These are phyloP conservation scores for Emmonsia crescens DNA, from an alignment of 2,329 filamentous ascomycete species.

Conservation along the genomic window DNA sequence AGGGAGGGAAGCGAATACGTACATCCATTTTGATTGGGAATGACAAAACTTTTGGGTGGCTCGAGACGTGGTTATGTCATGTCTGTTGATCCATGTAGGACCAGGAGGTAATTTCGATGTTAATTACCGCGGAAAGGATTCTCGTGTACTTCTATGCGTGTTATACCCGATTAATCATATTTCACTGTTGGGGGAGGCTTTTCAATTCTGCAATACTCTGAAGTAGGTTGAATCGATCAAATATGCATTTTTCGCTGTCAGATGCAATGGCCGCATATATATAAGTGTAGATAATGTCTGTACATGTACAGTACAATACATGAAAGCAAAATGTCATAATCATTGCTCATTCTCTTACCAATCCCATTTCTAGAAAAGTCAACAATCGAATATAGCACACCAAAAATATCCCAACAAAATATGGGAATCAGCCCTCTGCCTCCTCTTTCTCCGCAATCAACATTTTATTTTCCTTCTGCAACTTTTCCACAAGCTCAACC, in stretches of 20 bases:
- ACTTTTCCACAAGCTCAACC: constrained; percentile 40
- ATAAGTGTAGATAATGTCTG: not conserved
- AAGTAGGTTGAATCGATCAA: not conserved
- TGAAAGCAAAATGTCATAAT: not conserved
- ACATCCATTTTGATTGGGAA: not conserved
- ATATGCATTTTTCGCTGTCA: not conserved
- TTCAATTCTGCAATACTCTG: not conserved
- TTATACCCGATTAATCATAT: not conserved
- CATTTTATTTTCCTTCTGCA: constrained; percentile 49
- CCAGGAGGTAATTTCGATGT: not conserved
- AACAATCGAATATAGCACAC: not conserved
- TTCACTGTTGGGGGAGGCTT: not conserved
- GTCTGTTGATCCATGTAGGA: not conserved
- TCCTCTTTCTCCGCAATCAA: constrained; percentile 22
- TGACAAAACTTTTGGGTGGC: not conserved
- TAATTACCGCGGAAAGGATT: not conserved
- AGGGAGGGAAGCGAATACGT: not conserved
- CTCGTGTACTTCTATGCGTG: not conserved
- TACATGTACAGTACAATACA: not conserved
- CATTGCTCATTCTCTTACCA: not conserved
- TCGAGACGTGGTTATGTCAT: not conserved
- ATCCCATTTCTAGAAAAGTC: not conserved
- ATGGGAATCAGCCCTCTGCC: not conserved
- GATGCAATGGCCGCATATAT: not conserved
- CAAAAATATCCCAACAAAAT: not conserved